A percentile compares a stretch with the other conserved stretches of the same genome.
Conservation (phyloP, 2,329 filamentous ascomycete species). For the Gnomoniopsis sp. region DNA sequence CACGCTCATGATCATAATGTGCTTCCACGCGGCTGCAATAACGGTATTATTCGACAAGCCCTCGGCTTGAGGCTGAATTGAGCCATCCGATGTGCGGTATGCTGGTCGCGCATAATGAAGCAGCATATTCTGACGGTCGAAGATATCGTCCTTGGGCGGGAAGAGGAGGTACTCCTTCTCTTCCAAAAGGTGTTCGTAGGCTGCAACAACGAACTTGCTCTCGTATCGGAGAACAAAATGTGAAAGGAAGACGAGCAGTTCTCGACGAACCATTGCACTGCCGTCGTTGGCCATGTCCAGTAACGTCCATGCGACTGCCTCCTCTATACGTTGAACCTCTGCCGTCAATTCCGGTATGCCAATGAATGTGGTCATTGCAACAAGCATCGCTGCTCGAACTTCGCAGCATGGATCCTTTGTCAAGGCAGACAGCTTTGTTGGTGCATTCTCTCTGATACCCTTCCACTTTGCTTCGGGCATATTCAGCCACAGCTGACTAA, state of each 20-base stretch:
- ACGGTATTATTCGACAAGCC: constrained; percentile 81
- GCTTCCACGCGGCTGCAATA: constrained; percentile 92
- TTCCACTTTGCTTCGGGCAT: constrained; percentile 93
- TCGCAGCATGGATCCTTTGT: constrained; percentile 86
- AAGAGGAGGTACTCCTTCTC: constrained; percentile 68
- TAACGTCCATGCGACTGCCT: constrained; percentile 83
- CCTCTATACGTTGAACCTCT: constrained; percentile 86
- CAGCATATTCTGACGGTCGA: constrained; percentile 56
- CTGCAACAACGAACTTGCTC: constrained; percentile 85
- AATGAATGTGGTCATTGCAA: constrained; percentile 90
- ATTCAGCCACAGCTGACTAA: constrained; percentile 92
- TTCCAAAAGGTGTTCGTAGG: constrained; percentile 85
- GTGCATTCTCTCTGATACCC: constrained; percentile 85
- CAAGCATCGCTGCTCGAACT: constrained; percentile 87
- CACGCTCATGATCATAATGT: constrained; percentile 83
- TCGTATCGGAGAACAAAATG: constrained; percentile 87
- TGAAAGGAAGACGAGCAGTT: constrained; percentile 90
- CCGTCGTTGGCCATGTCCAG: constrained; percentile 92
- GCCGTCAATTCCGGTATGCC: constrained; percentile 91
- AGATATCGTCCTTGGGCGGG: constrained; percentile 52
- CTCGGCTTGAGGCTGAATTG: constrained; percentile 53
- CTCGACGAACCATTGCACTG: constrained; percentile 89
- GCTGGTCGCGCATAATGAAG: constrained; percentile 58
- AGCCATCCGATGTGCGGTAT: constrained; percentile 54
- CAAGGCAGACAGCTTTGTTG: constrained; percentile 74